Conservation (phyloP, 2,329 filamentous ascomycete species). For the Fusarium succisae region DNA sequence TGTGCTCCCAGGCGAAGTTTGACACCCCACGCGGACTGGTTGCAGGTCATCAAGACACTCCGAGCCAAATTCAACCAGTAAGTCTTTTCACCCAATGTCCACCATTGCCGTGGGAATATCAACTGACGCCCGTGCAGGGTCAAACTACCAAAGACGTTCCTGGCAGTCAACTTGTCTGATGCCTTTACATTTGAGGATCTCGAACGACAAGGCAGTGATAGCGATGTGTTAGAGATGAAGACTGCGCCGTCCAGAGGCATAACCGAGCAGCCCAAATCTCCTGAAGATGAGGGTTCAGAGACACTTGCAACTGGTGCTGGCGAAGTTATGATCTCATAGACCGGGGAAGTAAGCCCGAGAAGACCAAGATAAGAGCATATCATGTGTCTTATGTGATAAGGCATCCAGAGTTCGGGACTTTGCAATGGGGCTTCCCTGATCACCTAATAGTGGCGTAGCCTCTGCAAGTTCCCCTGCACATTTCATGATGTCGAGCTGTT, state of each 20-base stretch:
- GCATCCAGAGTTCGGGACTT: background rate
- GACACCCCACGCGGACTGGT: constrained; percentile 94
- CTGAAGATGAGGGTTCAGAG: constrained; percentile 8
- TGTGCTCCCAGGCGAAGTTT: constrained; percentile 90
- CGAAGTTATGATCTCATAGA: constrained; percentile 39
- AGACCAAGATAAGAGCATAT: constrained; percentile 4
- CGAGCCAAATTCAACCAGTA: constrained; percentile 95
- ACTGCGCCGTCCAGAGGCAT: constrained; percentile 45
- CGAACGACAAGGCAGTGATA: constrained; percentile 61
- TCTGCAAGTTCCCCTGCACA: background rate
- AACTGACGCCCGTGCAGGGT: constrained; percentile 56
- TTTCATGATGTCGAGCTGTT: background rate
- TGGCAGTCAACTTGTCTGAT: constrained; percentile 71
- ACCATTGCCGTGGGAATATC: constrained; percentile 4
- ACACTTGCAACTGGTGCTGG: constrained; percentile 33
- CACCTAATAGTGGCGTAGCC: background rate
- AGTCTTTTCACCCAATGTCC: constrained; percentile 45
- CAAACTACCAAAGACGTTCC: constrained; percentile 72
- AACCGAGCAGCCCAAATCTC: constrained; percentile 23
- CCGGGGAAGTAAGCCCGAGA: constrained; percentile 3
- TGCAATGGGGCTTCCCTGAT: background rate
- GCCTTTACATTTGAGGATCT: constrained; percentile 68
- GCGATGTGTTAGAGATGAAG: constrained; percentile 61
- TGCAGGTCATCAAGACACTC: constrained; percentile 94
- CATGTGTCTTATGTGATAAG: constrained; percentile 12